Conservation (phyloP, 805 yeast species). For the Saccharomycopsis babjevae region DNA sequence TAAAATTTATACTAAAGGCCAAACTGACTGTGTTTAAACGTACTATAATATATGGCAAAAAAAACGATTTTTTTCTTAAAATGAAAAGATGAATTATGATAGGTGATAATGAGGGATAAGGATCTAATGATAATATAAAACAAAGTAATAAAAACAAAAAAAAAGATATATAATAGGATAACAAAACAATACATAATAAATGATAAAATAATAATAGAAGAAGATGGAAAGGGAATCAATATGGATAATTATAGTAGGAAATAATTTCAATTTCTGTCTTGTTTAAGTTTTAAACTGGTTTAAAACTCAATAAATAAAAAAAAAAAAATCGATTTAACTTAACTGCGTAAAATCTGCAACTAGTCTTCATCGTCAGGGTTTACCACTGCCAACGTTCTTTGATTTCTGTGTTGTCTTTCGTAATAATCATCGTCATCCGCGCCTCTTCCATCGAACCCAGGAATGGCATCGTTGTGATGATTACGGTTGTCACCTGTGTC, state of each 20-base stretch:
- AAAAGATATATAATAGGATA: neutral
- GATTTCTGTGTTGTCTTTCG: neutral
- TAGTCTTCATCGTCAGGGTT: conserved; percentile 15
- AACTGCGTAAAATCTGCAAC: neutral
- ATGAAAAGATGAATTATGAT: neutral
- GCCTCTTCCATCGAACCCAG: conserved; percentile 1
- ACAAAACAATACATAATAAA: conserved; percentile 1
- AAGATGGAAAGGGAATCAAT: neutral
- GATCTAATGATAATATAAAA: neutral
- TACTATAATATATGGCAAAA: neutral
- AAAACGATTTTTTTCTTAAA: neutral
- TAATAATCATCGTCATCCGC: conserved; percentile 4
- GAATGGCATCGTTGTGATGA: neutral
- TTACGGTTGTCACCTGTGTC: neutral
- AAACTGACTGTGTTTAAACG: neutral
- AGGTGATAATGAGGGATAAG: neutral
- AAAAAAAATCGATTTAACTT: too few relatives aligned
- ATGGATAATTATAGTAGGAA: neutral
- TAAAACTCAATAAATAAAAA: too few relatives aligned
- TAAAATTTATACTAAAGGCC: neutral
- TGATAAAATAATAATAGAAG: neutral
- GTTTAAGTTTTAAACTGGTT: neutral
- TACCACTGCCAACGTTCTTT: conserved; percentile 13
- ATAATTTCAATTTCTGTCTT: neutral
- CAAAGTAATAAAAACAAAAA: neutral